Base-by-base conservation (phyloP, 2,329 filamentous ascomycete genomes). In the Paraphoma chrysanthemicola region DNA sequence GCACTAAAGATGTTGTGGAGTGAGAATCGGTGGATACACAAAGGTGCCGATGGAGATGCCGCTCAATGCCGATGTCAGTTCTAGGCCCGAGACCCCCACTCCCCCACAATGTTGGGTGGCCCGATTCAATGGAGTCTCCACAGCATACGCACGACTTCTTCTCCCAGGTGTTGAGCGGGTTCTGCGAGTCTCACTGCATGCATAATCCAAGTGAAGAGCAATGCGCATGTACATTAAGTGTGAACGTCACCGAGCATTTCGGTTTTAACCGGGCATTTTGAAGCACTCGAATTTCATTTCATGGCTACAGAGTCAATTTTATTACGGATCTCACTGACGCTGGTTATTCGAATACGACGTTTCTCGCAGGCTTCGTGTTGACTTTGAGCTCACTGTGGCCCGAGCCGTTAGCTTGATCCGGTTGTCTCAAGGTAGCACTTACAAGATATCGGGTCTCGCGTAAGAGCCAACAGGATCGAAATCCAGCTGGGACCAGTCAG, bases 401-500 rank as follows among this genome's bases (percentile, higher is more conserved):
- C 23, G 23, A 23, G 23, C 5, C 2, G 30, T 54, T 31, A 54
- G 46, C 41, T 41, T 17, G 23, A 5, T 5, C 3, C 17, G 5
- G 23, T 4, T 12, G 38, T 11, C 8, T 9, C 6, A 29, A 5
- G 14, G 30, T 36, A n/a, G 7, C 23, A 75, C 76, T 72, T 60
- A 77, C 77, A 79, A 78, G 6, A 79, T 67, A 49, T 80, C 77
- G 44, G 78, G 78, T 28, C 78, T 68, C 14, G 77, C 70, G 56
- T 79, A 80, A 53, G 76, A 78, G 48, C 77, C 77, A 28, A 79
- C 77, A 1, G 75, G 71, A 56, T 80, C 78, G 53, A 80, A 79
- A 57, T 79, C 77, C 60, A 79, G 74, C 77, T 78, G 60, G 16
- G 18, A 16, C 9, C 4, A 23, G 44, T 54, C n/a, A 54, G 46